Evolutionary conservation across 371 early-diverging fungal genomes (phyloP).

Genomic region (Mucor saturninus): DNA sequence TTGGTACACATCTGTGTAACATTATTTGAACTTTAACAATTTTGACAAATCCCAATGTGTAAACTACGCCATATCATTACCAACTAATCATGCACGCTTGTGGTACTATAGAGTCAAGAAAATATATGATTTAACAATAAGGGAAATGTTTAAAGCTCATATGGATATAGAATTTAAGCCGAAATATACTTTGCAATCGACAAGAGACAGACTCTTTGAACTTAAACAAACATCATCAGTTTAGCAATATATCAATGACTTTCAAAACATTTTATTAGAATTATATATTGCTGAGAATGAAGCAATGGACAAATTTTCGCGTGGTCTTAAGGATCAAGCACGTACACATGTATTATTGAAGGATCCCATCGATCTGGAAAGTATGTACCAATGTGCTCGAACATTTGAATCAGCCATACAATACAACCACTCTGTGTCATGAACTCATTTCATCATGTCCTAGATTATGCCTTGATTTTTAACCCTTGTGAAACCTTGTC

Average conservation of each 20-base stretch:
- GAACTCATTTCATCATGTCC: too few species aligned
- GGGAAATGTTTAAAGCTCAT: neutral
- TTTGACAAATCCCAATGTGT: neutral
- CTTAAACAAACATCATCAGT: neutral
- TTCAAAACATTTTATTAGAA: neutral
- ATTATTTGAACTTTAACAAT: neutral
- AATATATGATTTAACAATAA: neutral
- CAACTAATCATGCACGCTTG: neutral
- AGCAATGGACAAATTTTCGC: conserved; percentile 5
- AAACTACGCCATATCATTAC: neutral
- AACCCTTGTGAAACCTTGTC: too few species aligned
- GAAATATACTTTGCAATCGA: neutral
- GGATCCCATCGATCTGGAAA: conserved; percentile 6
- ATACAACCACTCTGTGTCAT: neutral
- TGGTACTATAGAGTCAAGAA: neutral
- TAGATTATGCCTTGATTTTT: too few species aligned
- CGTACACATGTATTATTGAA: neutral
- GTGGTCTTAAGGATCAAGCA: neutral
- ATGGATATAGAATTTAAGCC: neutral
- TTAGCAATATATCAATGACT: neutral
- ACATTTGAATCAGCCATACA: conserved; percentile 1
- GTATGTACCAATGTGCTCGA: neutral
- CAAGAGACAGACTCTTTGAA: neutral
- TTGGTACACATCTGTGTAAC: neutral
- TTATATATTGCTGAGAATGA: neutral